These are phyloP conservation scores for Podospora pseudoanserina DNA, from an alignment of 495 filamentous ascomycete genomes.

Conservation along the genomic window DNA sequence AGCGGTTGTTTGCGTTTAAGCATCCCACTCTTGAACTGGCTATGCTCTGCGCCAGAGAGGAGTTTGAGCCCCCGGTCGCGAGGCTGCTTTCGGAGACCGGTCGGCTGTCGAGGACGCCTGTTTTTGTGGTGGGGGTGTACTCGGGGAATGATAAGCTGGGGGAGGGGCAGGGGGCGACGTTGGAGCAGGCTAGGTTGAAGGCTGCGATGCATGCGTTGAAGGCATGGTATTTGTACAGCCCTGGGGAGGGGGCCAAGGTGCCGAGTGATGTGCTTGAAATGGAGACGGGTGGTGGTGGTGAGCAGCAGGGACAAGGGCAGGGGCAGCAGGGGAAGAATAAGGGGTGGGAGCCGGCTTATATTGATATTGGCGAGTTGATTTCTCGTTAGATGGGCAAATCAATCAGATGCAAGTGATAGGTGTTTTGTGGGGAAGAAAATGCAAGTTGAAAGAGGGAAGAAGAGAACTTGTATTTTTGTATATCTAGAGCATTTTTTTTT, in stretches of 20 bases:
- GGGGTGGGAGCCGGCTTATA: conserved; percentile 74
- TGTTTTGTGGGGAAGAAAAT: background rate
- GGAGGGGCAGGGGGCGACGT: conserved; percentile 70
- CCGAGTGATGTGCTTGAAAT: conserved; percentile 74
- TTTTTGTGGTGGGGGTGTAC: conserved; percentile 93
- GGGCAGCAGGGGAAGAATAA: background rate
- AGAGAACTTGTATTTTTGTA: conserved; percentile 5
- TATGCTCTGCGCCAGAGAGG: conserved; percentile 77
- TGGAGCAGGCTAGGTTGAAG: conserved; percentile 70
- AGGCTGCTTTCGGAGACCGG: conserved; percentile 86
- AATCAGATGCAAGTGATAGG: too few species aligned
- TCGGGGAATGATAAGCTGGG: conserved; percentile 84
- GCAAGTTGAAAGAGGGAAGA: background rate
- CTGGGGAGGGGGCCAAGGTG: conserved; percentile 58
- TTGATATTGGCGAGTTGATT: conserved; percentile 89
- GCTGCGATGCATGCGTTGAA: conserved; percentile 83
- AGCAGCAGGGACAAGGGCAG: too few species aligned
- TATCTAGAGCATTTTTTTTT: background rate
- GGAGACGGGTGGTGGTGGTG: conserved; percentile 40
- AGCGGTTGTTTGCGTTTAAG: conserved; percentile 74
- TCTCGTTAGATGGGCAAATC: conserved; percentile 27
- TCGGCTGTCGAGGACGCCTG: conserved; percentile 71
- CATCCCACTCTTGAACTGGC: conserved; percentile 76
- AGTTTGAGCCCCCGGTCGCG: conserved; percentile 83
- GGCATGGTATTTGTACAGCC: conserved; percentile 93